These are phyloP conservation scores for Heritiera littoralis DNA, from an alignment of 345 rosid genomes.

Conservation along the genomic window DNA sequence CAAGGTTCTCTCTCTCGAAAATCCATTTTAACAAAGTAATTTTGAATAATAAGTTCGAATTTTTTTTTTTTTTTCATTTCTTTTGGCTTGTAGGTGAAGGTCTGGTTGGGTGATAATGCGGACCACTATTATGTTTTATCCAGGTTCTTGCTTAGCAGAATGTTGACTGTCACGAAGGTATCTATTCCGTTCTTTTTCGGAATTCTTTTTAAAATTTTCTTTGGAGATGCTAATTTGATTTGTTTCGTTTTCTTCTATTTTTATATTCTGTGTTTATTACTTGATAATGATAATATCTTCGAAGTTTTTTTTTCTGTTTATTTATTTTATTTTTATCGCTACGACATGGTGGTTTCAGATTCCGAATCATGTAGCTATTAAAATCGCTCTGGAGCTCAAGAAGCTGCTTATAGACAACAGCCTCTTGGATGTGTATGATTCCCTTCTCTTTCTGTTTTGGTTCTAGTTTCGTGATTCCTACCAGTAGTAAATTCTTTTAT, in stretches of 20 bases:
- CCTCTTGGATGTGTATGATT: constrained; percentile 91
- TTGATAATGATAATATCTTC: not conserved
- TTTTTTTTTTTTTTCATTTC: not conserved
- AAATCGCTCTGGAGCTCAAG: constrained; percentile 96
- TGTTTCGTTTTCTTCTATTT: not conserved
- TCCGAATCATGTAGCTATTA: constrained; percentile 91
- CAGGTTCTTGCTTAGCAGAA: constrained; percentile 91
- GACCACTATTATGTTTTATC: constrained; percentile 95
- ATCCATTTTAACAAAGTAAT: not conserved
- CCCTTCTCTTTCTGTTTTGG: constrained; percentile 8
- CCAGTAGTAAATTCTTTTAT: not conserved
- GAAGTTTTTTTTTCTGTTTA: not conserved
- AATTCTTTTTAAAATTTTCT: not conserved
- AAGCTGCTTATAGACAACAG: constrained; percentile 95
- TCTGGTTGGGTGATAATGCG: constrained; percentile 95
- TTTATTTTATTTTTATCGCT: not conserved
- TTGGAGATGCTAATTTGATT: not conserved
- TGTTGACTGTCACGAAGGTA: constrained; percentile 97
- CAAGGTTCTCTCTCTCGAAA: constrained; percentile 41
- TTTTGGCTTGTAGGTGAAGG: constrained; percentile 63
- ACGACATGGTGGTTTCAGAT: constrained; percentile 52
- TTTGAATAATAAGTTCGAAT: not conserved
- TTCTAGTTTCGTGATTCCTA: not conserved
- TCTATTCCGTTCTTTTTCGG: not conserved
- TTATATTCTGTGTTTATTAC: not conserved